Evolutionary conservation across 805 yeast genomes (phyloP), one percentile per base, ranked within the genome.

Genomic region (Teunomyces cretensis): DNA sequence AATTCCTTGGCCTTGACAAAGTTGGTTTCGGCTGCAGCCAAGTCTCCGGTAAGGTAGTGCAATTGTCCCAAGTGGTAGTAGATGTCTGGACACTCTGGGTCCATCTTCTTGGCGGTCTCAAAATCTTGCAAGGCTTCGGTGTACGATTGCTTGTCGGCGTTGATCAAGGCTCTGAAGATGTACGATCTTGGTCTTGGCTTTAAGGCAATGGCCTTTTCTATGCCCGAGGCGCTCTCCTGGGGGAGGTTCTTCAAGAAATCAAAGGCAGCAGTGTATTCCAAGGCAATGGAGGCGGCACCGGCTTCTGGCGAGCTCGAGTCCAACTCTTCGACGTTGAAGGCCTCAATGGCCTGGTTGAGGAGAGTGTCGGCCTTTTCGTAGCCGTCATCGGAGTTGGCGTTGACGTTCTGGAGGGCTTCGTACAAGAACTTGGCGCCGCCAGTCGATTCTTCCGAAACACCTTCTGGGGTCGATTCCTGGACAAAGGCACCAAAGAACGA

Each of bases 11-110:
- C 86, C 67, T 83, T 84, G 56, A 77, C 78, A 62, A 90, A 94
- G 69, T 87, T 82, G 33, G 64, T 70, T 58, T 82, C 78, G 30
- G 99, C 97, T 52, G 81, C 75, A 31, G 68, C 70, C 59, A 86
- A 80, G 49, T 88, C 87, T 50, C 84, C 84, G 50, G 88, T 81
- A 58, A 94, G 73, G 72, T 91, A 92, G 65, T 78, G 80, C 62
- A 91, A 77, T 79, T 94, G 99, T 55, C 96, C 99, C 64, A 86
- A 83, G 71, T 94, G 99, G 75, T 94, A 94, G 74, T 84, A 88
- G 54, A 86, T 80, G 61, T 94, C 96, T 28, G 94, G 83, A 58
- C 83, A 80, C 17, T 79, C 70, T 41, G 92, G 81, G 60, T 88
- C 84, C 50, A 86, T 61, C 48, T 75, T 70, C 48, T 82, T 74